Evolutionary conservation across 352 stramenopile genomes (phyloP).

Genomic region (Saprolegnia parasitica): DNA sequence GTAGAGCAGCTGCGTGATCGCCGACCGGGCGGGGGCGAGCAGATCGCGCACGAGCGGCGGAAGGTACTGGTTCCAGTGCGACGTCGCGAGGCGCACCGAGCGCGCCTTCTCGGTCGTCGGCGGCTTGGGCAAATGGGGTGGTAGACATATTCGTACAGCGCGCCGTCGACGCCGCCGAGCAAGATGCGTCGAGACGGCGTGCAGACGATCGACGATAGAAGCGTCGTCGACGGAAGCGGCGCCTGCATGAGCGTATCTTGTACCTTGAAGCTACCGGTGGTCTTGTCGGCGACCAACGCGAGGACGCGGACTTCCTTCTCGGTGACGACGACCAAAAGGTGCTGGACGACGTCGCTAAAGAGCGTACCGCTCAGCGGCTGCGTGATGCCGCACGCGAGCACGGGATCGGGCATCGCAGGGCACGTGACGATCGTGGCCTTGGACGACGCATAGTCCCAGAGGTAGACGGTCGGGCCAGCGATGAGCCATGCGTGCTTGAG

Average conservation of each 20-base stretch:
- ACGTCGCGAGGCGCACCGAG: slow-evolving; percentile 8
- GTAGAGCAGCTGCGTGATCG: slow-evolving; percentile 82
- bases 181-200: slow-evolving; percentile 90
- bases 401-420: slow-evolving; percentile 16
- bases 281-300: slow-evolving; percentile 69
- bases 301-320: slow-evolving; percentile 92
- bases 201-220: slow-evolving; percentile 51
- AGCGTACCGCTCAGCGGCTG: slow-evolving; percentile 34
- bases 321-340: slow-evolving; percentile 92
- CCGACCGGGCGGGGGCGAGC: slow-evolving; percentile 42
- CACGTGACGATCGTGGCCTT: slow-evolving; percentile 8
- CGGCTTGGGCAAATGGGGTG: slow-evolving; percentile 33
- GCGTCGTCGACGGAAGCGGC: neutral
- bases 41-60: slow-evolving; percentile 19
- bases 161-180: slow-evolving; percentile 93
- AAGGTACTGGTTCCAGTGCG: slow-evolving; percentile 15
- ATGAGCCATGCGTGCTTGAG: slow-evolving; percentile 17
- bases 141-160: slow-evolving; percentile 92
- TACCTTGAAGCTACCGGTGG: slow-evolving; percentile 13
- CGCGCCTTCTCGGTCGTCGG: slow-evolving; percentile 11
- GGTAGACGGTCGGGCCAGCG: slow-evolving; percentile 5
- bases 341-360: slow-evolving; percentile 91
- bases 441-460: slow-evolving; percentile 18
- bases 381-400: neutral
- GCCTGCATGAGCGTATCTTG: slow-evolving; percentile 25